phyloP scores from a whole-genome alignment of 2,329 filamentous ascomycete genomes.

The Fusarium tricinctum region DNA sequence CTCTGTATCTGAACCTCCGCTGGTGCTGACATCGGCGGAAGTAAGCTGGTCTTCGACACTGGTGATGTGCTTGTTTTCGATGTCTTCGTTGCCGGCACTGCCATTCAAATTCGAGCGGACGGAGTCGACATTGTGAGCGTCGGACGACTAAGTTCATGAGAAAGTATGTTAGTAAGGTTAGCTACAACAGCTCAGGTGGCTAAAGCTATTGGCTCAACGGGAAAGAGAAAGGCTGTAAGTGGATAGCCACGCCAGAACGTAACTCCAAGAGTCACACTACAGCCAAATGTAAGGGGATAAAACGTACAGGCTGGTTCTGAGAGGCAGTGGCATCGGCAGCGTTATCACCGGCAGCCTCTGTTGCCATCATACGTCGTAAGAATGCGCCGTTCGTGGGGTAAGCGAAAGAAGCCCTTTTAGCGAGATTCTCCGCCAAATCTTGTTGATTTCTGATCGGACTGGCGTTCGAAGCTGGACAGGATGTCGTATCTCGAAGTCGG shows the following conservation, averaged over 20 bases:
- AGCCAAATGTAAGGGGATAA: not conserved
- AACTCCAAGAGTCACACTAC: not conserved
- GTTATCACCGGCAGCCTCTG: slow-evolving; percentile 69
- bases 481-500: slow-evolving; percentile 26
- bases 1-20: slow-evolving; percentile 83
- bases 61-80: slow-evolving; percentile 70
- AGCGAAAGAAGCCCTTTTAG: slow-evolving; percentile 49
- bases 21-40: slow-evolving; percentile 77
- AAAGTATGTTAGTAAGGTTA: slow-evolving; percentile 35
- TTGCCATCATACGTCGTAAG: slow-evolving; percentile 74
- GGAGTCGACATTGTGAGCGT: slow-evolving; percentile 63
- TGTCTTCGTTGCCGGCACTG: slow-evolving; percentile 63
- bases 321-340: slow-evolving; percentile 67
- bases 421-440: slow-evolving; percentile 45
- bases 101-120: slow-evolving; percentile 65
- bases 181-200: slow-evolving; percentile 4
- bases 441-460: slow-evolving; percentile 31
- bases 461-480: slow-evolving; percentile 37
- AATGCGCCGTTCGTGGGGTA: slow-evolving; percentile 53
- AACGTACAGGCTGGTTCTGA: slow-evolving; percentile 62
- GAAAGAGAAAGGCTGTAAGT: not conserved
- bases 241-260: not conserved
- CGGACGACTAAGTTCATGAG: slow-evolving; percentile 50
- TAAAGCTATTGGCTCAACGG: slow-evolving; percentile 1
- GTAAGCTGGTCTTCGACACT: slow-evolving; percentile 71